These are phyloP conservation scores for Zygnema cylindricum DNA, from an alignment of 139 green algal genomes.

Conservation along the genomic window DNA sequence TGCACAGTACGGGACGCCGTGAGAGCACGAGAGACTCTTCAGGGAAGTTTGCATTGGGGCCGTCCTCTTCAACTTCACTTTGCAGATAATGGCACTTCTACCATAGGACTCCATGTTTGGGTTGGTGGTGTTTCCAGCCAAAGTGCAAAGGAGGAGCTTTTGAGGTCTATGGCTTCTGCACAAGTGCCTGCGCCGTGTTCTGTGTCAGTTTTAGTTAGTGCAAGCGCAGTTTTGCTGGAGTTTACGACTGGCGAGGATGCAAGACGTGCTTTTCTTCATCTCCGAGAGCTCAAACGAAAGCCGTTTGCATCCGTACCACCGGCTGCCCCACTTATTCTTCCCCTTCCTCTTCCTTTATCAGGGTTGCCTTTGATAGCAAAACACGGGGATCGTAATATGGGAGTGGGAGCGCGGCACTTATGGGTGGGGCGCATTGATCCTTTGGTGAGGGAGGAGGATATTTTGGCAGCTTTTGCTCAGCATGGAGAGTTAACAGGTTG, in stretches of 20 bases:
- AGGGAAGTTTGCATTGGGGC: constrained; percentile 25
- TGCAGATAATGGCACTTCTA: constrained; percentile 38
- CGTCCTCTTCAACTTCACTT: constrained; percentile 29
- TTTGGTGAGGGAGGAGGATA: constrained; percentile 47
- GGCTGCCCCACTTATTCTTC: background rate
- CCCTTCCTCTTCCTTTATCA: constrained; percentile 30
- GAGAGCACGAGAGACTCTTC: constrained; percentile 46
- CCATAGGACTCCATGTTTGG: constrained; percentile 48
- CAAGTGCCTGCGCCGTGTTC: constrained; percentile 7
- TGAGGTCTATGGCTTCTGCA: constrained; percentile 19
- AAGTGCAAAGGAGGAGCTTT: constrained; percentile 57
- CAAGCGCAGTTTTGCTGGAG: constrained; percentile 58
- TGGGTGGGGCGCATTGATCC: constrained; percentile 52
- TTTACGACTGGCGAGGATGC: constrained; percentile 42
- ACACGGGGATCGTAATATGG: background rate
- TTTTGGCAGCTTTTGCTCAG: constrained; percentile 53
- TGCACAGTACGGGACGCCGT: constrained; percentile 44
- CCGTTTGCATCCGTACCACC: background rate
- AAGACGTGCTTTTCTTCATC: constrained; percentile 18
- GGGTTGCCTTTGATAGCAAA: background rate
- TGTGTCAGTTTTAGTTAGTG: constrained; percentile 49
- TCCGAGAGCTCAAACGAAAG: constrained; percentile 21
- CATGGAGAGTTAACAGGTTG: constrained; percentile 51
- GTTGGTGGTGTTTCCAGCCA: constrained; percentile 54
- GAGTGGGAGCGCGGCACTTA: constrained; percentile 22